Base-by-base conservation (phyloP, 169 alveolate genomes). In the Cryptosporidium canis region DNA sequence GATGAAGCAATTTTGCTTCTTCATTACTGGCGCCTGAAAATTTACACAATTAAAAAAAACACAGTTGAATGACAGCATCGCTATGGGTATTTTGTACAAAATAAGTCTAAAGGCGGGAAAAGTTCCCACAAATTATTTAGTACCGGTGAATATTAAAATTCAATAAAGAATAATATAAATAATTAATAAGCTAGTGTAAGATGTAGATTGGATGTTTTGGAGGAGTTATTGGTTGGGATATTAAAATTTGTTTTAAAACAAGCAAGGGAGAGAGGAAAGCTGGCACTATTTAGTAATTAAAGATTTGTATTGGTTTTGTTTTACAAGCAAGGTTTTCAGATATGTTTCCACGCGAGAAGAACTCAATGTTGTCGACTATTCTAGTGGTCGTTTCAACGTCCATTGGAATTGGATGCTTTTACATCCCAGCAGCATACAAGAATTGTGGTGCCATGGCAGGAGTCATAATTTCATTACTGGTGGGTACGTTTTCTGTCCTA, bases 371-470 rank as follows among this genome's bases (percentile, higher is more conserved):
- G 6, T 14, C 71, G 11, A 44, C 67, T 21, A 3, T 77, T 27
- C 31, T 55, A 41, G 37, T 61, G 4, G 37, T 55, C 11, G 58
- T 77, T 35, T 27, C 87, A 58, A 55, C 87, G 21, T 77, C 87
- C 37, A 31, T 53, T 24, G 71, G 87, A 39, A 58, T 77, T 39
- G 87, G 87, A 0, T 77, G 87, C 45, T 77, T 77, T 77, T 77
- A 56, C 33, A 55, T 77, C 21, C 87, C 87, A 0, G 58, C 63
- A 41, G 43, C 64, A 44, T 77, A 33, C 45, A 77, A 41, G 66
- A 58, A 39, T 77, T 39, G 48, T 77, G 87, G 87, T 39, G 27
- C 55, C 37, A 12, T 77, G 4, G 48, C 39, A 55, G 87, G 87
- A 56, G 16, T 58, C 33, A 7, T 61, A 8, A 33, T 77, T 41